Percentiles rank a stretch among this genome's conserved stretches.
These are phyloP conservation scores for Hypoxylon sp. DNA, from an alignment of 2,329 filamentous ascomycete genomes.

Conservation along the genomic window DNA sequence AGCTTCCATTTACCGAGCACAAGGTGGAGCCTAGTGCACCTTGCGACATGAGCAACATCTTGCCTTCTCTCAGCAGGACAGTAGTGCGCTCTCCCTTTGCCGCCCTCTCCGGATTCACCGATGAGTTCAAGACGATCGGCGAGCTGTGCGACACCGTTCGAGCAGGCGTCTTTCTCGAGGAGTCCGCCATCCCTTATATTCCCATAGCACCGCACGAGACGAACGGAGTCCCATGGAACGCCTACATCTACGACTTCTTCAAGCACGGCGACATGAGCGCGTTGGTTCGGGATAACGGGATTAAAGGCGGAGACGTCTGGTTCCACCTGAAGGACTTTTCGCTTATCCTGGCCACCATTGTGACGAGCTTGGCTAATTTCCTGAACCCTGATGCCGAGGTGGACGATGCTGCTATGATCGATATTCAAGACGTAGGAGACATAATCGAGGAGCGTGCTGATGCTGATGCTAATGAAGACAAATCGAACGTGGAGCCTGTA, in stretches of 20 bases:
- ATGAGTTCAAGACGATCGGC: conserved; percentile 74
- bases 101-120: conserved; percentile 77
- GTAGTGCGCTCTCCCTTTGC: conserved; percentile 77
- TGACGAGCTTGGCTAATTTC: conserved; percentile 73
- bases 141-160: conserved; percentile 78
- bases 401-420: conserved; percentile 62
- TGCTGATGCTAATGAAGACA: conserved; percentile 38
- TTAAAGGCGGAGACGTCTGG: conserved; percentile 79
- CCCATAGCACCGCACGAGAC: conserved; percentile 72
- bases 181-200: conserved; percentile 79
- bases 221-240: conserved; percentile 67
- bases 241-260: conserved; percentile 83
- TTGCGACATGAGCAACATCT: conserved; percentile 44
- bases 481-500: conserved; percentile 57
- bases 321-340: conserved; percentile 75
- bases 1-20: conserved; percentile 72
- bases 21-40: conserved; percentile 57
- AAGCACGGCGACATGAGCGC: conserved; percentile 76
- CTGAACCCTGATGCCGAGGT: conserved; percentile 65
- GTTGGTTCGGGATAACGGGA: conserved; percentile 75
- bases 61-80: conserved; percentile 57
- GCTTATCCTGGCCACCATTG: conserved; percentile 77
- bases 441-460: conserved; percentile 49
- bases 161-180: conserved; percentile 80
- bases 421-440: conserved; percentile 57